Base-by-base conservation (phyloP, 352 stramenopile species). In the Pythium rhizo-oryzae region DNA sequence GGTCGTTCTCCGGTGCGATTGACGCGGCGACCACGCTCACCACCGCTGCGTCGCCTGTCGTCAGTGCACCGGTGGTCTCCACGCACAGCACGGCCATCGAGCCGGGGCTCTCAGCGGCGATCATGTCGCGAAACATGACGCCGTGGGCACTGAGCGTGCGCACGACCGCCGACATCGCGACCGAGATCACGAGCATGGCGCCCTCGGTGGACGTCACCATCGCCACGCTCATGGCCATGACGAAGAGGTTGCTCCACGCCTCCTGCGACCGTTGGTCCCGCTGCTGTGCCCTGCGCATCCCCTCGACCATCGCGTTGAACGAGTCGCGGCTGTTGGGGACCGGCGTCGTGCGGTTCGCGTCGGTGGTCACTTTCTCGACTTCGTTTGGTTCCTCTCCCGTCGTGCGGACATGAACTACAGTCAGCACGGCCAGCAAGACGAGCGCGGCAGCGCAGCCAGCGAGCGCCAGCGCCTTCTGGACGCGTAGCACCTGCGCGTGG, bases 1-100 rank as follows among this genome's bases (percentile, higher is more conserved):
- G 3, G 3, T 2, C 28, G 28, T 33, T 33, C 28, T 33, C 28
- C 6, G 41, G 41, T 47, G 41, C 12, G 41, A 47, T 47, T 8
- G 41, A 1, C 16, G 43, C 43, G 16, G 33, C 47, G 11, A 33
- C 15, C 47, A 53, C 47, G 56, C 61, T 37, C 57, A 97, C 84
- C 13, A 98, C 91, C 12, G 84, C 97, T 91, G 98, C 98, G 25
- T 85, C 89, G 75, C 98, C 98, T 39, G 93, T 92, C 19, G 93
- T 98, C 35, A 99, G 82, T 19, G 95, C 99, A 62, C 96, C 95
- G 1, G 94, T 99, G 74, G 96, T 97, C 77, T 98, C 95, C 8
- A 91, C 96, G 69, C 93, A 99, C 67, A 99, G 98, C 7, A 94
- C 98, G 0, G 95, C 99, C 19, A 96, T 95, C 73, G 94, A 98